Base-by-base conservation (phyloP, 1,284 basidiomycete genomes). In the Cryptococcus sp. region DNA sequence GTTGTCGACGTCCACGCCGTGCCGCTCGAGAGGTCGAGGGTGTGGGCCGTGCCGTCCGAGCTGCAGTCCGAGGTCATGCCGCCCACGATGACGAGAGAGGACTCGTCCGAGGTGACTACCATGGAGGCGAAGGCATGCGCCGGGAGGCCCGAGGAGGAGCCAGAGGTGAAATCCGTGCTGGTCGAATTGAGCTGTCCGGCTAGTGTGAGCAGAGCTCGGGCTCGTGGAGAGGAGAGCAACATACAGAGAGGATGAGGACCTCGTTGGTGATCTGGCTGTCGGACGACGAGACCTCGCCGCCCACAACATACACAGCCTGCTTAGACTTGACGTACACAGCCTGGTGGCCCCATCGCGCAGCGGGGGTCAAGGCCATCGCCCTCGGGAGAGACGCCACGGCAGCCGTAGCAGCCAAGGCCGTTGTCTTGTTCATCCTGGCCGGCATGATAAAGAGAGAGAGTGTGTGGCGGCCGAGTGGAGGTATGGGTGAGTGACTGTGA, bases 341-440 rank as follows among this genome's bases (percentile, higher is more conserved):
- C 52, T 75, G 69, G 54, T 77, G 75, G 21, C 75, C 76, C 75
- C 75, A 78, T 64, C 75, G 65, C 24, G 65, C 70, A 39, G 67
- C 62, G 24, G 75, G 72, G 15, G 64, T 61, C 20, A 55, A 48
- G 37, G 64, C 68, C 23, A 59, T 46, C 9, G 58, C 66, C 43
- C 50, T 55, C 38, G 65, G 68, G 23, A 69, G 61, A 35, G 43
- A 36, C 12, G 50, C 51, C 28, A 62, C 52, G 36, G 24, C 43
- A 35, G 54, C 24, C 48, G n/a, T 45, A 18, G 47, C 47, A 37
- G 33, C 36, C 16, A 37, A 28, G 8, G 36, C 15, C 3, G 47
- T n/a, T 5, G 47, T 49, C n/a, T 36, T 38, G 12, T 36, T 18
- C 18, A 21, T 35, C 45, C 33, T 46, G 20, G 3, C 4, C n/a